phyloP scores from a whole-genome alignment of 768 basidiomycete genomes.

The Rickenella mellea region DNA sequence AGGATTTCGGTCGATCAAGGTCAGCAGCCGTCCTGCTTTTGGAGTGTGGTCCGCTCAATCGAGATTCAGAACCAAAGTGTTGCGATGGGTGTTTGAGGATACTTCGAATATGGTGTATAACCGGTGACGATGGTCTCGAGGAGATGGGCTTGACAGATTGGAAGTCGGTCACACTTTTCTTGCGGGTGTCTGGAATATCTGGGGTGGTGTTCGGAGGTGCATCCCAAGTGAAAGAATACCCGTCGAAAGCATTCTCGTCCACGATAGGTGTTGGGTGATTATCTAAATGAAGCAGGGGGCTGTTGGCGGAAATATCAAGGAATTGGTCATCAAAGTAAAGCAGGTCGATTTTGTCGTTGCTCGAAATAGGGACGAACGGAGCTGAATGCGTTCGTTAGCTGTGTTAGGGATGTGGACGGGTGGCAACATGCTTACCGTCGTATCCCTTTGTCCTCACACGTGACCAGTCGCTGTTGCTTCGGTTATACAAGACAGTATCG shows the following conservation, averaged over 20 bases:
- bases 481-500: neutral
- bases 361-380: neutral
- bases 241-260: neutral
- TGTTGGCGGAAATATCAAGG: neutral
- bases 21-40: neutral
- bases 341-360: neutral
- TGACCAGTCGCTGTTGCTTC: neutral
- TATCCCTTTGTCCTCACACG: neutral
- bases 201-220: neutral
- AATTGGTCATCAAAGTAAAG: neutral
- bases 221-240: constrained; percentile 1
- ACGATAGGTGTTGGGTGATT: neutral
- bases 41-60: neutral
- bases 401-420: neutral
- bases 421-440: neutral
- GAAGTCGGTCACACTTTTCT: neutral
- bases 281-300: neutral
- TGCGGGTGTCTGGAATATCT: neutral
- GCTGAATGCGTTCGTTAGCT: neutral
- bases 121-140: too few species aligned
- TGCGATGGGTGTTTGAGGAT: neutral
- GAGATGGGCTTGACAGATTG: too few species aligned
- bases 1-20: neutral
- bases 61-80: neutral
- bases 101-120: neutral